These are phyloP conservation scores for Sedum album DNA, from an alignment of 164 flowering plant genomes.

Conservation along the genomic window DNA sequence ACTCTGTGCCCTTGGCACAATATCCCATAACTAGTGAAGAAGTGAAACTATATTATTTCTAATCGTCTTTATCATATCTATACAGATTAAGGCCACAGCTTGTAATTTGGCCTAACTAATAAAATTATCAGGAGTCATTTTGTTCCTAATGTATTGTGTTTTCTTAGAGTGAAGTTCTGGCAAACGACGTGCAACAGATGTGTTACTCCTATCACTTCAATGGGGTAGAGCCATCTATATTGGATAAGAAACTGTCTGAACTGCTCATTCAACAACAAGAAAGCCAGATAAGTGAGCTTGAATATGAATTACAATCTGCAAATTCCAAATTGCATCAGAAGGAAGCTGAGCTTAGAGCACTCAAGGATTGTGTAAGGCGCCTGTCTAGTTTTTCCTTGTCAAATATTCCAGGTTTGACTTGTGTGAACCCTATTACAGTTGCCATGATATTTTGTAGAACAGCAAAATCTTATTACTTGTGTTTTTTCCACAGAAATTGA, in stretches of 20 bases:
- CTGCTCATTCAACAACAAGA: slow-evolving; percentile 57
- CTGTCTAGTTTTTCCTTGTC: slow-evolving; percentile 40
- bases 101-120: not conserved
- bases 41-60: not conserved
- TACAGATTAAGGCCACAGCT: not conserved
- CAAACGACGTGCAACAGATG: slow-evolving; percentile 13
- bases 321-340: slow-evolving; percentile 49
- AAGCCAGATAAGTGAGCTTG: slow-evolving; percentile 48
- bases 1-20: not conserved
- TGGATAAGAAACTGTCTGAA: slow-evolving; percentile 44
- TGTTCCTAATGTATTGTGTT: not conserved
- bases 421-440: not conserved
- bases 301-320: slow-evolving; percentile 36
- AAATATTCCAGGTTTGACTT: slow-evolving; percentile 30
- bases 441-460: not conserved
- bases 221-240: slow-evolving; percentile 44
- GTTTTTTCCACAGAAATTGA: not conserved
- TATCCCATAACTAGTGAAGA: not conserved
- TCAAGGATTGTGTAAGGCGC: slow-evolving; percentile 52
- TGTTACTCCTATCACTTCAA: slow-evolving; percentile 18
- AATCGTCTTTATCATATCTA: not conserved
- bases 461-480: not conserved
- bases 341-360: slow-evolving; percentile 57
- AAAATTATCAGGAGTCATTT: not conserved
- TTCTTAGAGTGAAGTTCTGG: slow-evolving; percentile 12